Conservation (phyloP, 768 basidiomycete species). For the Tricholoma sp. region DNA sequence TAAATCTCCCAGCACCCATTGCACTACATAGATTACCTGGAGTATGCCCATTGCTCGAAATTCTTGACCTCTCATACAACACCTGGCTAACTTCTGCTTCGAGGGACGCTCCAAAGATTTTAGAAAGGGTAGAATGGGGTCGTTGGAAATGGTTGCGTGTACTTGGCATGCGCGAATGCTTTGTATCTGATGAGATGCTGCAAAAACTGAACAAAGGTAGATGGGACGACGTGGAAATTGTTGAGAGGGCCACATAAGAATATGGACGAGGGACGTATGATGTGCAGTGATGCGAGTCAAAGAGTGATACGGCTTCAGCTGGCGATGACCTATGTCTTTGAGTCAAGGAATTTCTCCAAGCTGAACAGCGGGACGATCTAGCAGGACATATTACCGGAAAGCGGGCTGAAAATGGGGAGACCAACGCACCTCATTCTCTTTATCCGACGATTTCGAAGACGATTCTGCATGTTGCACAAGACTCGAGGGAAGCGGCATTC, state of each 20-base stretch:
- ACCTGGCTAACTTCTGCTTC: constrained; percentile 29
- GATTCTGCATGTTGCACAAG: constrained; percentile 13
- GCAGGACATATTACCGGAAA: constrained; percentile 3
- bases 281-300: not conserved
- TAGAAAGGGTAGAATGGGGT: constrained; percentile 55
- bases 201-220: constrained; percentile 50
- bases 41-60: constrained; percentile 54
- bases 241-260: not conserved
- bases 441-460: constrained; percentile 12
- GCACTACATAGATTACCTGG: constrained; percentile 54
- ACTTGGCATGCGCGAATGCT: constrained; percentile 54
- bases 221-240: constrained; percentile 54
- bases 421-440: constrained; percentile 37
- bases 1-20: constrained; percentile 44
- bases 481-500: constrained; percentile 40
- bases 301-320: not conserved
- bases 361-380: constrained; percentile 51
- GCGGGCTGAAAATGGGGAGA: not conserved
- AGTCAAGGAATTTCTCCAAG: constrained; percentile 46
- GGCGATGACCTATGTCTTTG: constrained; percentile 31
- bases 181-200: constrained; percentile 36
- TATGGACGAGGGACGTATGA: not conserved
- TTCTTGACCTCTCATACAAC: constrained; percentile 70
- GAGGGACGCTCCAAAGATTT: constrained; percentile 25
- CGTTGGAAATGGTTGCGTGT: constrained; percentile 49